Conservation (phyloP, 1,284 basidiomycete genomes). For the Ganoderma meredithae region DNA sequence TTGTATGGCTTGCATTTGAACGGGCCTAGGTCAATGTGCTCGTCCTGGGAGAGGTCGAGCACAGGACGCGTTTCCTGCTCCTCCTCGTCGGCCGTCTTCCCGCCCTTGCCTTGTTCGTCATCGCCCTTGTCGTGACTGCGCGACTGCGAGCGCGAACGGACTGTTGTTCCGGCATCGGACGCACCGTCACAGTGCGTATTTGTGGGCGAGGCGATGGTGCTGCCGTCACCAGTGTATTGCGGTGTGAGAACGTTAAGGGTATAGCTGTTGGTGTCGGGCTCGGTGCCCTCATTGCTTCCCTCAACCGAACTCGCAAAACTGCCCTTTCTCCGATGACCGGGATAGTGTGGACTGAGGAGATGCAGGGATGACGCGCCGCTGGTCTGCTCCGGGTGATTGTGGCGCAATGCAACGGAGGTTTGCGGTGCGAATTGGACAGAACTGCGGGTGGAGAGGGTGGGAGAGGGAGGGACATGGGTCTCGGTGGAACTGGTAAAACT, state of each 20-base stretch:
- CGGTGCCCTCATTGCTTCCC: conserved; percentile 49
- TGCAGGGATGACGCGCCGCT: conserved; percentile 62
- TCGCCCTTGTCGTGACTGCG: conserved; percentile 33
- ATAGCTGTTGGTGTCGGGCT: conserved; percentile 44
- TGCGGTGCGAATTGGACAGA: conserved; percentile 58
- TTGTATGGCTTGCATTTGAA: conserved; percentile 77
- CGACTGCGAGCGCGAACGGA: conserved; percentile 37
- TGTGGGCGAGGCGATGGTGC: conserved; percentile 46
- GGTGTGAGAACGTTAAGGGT: conserved; percentile 35
- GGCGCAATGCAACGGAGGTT: conserved; percentile 67
- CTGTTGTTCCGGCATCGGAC: conserved; percentile 39
- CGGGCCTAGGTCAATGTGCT: conserved; percentile 72
- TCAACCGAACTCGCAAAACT: conserved; percentile 51
- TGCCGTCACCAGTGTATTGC: conserved; percentile 39
- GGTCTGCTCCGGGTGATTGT: conserved; percentile 72
- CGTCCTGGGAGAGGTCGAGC: conserved; percentile 59
- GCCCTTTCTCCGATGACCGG: conserved; percentile 56
- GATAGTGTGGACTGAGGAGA: conserved; percentile 55
- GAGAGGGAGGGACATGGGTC: conserved; percentile 64
- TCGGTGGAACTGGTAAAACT: conserved; percentile 48
- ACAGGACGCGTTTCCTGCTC: conserved; percentile 41
- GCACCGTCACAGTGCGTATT: conserved; percentile 47
- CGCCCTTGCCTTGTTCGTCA: conserved; percentile 25
- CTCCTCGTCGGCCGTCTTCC: conserved; percentile 38
- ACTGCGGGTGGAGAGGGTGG: conserved; percentile 72